Conservation (phyloP, 2,329 filamentous ascomycete species). For the Pseudogymnoascus sp. region DNA sequence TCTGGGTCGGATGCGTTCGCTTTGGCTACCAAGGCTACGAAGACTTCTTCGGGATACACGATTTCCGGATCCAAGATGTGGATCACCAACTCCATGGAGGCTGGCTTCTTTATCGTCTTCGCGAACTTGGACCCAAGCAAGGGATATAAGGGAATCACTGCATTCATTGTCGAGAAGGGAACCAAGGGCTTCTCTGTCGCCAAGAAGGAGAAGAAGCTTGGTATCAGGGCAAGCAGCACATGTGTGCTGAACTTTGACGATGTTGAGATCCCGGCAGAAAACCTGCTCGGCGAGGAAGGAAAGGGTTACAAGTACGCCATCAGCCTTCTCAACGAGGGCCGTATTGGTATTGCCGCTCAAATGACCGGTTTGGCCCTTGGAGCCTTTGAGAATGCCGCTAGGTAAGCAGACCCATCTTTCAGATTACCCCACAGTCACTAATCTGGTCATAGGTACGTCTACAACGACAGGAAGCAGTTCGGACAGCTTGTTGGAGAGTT, state of each 20-base stretch:
- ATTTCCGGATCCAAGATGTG: conserved; percentile 97
- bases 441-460: conserved; percentile 56
- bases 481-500: conserved; percentile 89
- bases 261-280: conserved; percentile 79
- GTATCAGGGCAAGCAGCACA: conserved; percentile 90
- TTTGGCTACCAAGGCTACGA: conserved; percentile 79
- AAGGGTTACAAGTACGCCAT: conserved; percentile 99
- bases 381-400: conserved; percentile 89
- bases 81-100: conserved; percentile 97
- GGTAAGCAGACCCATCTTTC: conserved; percentile 19
- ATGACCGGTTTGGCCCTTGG: conserved; percentile 96
- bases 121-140: conserved; percentile 88
- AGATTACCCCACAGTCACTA: no score
- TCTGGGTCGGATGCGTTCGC: conserved; percentile 96
- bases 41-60: conserved; percentile 75
- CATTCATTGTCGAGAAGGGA: conserved; percentile 88
- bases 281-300: conserved; percentile 80
- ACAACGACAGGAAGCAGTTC: conserved; percentile 98
- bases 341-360: conserved; percentile 95
- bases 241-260: conserved; percentile 98
- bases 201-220: conserved; percentile 99
- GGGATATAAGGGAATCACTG: conserved; percentile 94
- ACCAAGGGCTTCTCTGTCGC: conserved; percentile 86
- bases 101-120: conserved; percentile 94
- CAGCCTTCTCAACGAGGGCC: conserved; percentile 84